Percentiles rank a stretch among this genome's conserved stretches.
Conservation (phyloP, 1,284 basidiomycete genomes). For the Golubevia pallescens region DNA sequence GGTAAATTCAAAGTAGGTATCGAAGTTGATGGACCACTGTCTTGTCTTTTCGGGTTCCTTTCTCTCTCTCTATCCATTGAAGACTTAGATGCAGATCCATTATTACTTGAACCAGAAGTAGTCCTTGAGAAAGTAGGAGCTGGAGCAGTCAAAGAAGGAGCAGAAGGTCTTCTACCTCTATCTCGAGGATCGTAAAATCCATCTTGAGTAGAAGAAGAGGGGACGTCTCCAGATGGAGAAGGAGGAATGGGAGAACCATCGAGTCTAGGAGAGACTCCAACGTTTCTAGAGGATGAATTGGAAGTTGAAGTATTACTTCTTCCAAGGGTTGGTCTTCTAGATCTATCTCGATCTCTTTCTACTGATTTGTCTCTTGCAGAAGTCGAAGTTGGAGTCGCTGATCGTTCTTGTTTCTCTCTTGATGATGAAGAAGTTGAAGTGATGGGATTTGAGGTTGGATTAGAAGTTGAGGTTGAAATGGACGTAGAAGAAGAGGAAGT, state of each 20-base stretch:
- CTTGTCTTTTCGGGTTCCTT: too few relatives aligned
- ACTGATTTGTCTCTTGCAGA: neutral
- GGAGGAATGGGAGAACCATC: neutral
- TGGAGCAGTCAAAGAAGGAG: neutral
- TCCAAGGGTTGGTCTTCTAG: neutral
- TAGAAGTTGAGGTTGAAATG: conserved; percentile 13
- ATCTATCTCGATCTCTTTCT: neutral
- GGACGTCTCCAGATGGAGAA: neutral
- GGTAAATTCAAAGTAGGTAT: neutral
- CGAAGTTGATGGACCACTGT: neutral
- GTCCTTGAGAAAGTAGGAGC: neutral
- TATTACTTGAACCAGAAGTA: neutral
- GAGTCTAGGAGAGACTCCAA: neutral
- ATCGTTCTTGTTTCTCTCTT: neutral
- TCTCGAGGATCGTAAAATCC: neutral
- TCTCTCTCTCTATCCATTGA: too few relatives aligned
- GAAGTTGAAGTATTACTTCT: neutral
- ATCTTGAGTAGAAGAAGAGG: neutral
- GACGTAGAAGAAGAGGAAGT: conserved; percentile 13
- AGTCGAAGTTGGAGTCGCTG: neutral
- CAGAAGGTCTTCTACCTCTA: neutral
- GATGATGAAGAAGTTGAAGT: neutral
- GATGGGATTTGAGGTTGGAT: conserved; percentile 6
- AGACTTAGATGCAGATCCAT: too few relatives aligned
- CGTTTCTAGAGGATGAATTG: neutral